These are phyloP conservation scores for Phyllachora maydis DNA, from an alignment of 2,329 filamentous ascomycete species.

Conservation along the genomic window DNA sequence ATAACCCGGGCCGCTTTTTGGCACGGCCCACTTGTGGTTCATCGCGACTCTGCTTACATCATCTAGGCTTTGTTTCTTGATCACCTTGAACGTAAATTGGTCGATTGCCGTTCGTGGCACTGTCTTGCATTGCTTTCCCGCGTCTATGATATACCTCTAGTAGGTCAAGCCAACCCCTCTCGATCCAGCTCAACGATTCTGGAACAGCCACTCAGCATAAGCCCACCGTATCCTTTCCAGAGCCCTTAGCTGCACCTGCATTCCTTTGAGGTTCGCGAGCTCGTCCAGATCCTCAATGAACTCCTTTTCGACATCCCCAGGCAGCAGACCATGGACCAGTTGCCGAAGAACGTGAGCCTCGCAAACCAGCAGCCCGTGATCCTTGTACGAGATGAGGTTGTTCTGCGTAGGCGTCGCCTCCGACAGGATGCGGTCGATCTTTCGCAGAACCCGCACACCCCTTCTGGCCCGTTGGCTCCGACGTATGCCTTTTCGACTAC, in stretches of 20 bases:
- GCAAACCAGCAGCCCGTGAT: slow-evolving; percentile 75
- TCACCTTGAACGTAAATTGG: no score
- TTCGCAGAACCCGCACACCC: slow-evolving; percentile 60
- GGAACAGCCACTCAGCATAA: slow-evolving; percentile 54
- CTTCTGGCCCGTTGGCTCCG: slow-evolving; percentile 45
- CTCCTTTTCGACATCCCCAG: slow-evolving; percentile 55
- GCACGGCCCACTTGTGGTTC: no score
- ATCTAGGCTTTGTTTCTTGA: no score
- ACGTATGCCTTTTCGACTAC: slow-evolving; percentile 46
- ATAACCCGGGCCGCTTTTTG: no score
- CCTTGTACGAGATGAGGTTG: slow-evolving; percentile 69
- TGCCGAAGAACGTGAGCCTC: slow-evolving; percentile 70
- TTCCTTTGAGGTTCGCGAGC: slow-evolving; percentile 62
- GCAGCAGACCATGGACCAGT: slow-evolving; percentile 46
- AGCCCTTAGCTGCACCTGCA: slow-evolving; percentile 59
- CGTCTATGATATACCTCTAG: no score
- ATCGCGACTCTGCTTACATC: no score
- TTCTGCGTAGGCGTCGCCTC: slow-evolving; percentile 49
- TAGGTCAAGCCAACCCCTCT: no score
- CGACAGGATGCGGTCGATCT: slow-evolving; percentile 65
- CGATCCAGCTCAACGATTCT: no score
- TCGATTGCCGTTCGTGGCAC: no score
- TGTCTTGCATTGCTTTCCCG: no score
- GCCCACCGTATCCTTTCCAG: slow-evolving; percentile 77
- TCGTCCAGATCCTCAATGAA: slow-evolving; percentile 81